Percentiles rank a stretch among this genome's conserved stretches.
phyloP scores from a whole-genome alignment of 2,329 filamentous ascomycete genomes.

The Hypoxylon rubiginosum region DNA sequence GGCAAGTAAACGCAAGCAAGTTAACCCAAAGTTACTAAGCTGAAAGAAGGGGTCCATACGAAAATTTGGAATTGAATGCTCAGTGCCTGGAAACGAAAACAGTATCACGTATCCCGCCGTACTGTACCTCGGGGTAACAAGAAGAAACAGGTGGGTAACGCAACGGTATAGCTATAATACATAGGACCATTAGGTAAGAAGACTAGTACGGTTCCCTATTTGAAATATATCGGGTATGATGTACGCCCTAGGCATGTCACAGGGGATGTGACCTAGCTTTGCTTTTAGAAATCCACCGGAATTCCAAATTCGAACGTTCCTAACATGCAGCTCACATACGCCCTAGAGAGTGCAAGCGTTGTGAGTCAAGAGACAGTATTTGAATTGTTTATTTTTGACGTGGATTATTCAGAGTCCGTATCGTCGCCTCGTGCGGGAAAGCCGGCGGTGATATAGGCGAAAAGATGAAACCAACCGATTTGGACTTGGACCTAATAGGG shows the following conservation, averaged over 20 bases:
- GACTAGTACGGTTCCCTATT: slow-evolving; percentile 20
- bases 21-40: slow-evolving; percentile 26
- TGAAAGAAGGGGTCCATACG: slow-evolving; percentile 18
- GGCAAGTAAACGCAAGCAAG: background rate
- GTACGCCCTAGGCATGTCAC: slow-evolving; percentile 11
- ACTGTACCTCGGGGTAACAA: slow-evolving; percentile 11
- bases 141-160: slow-evolving; percentile 4
- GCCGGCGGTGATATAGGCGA: slow-evolving; percentile 8
- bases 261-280: slow-evolving; percentile 15
- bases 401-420: background rate
- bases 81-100: background rate
- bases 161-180: slow-evolving; percentile 1
- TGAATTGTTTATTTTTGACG: slow-evolving; percentile 17
- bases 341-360: background rate
- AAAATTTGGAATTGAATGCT: slow-evolving; percentile 36
- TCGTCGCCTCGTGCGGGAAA: background rate
- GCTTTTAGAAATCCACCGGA: background rate
- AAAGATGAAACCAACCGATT: background rate
- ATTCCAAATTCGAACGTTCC: slow-evolving; percentile 30
- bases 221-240: slow-evolving; percentile 14
- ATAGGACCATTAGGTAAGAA: slow-evolving; percentile 11
- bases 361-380: slow-evolving; percentile 29
- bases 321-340: slow-evolving; percentile 10
- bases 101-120: background rate
- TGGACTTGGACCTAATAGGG: background rate